A percentile compares a stretch with the other conserved stretches of the same genome.
Evolutionary conservation across 1,284 basidiomycete genomes (phyloP).

Genomic region (Cryptococcus neoformans): DNA sequence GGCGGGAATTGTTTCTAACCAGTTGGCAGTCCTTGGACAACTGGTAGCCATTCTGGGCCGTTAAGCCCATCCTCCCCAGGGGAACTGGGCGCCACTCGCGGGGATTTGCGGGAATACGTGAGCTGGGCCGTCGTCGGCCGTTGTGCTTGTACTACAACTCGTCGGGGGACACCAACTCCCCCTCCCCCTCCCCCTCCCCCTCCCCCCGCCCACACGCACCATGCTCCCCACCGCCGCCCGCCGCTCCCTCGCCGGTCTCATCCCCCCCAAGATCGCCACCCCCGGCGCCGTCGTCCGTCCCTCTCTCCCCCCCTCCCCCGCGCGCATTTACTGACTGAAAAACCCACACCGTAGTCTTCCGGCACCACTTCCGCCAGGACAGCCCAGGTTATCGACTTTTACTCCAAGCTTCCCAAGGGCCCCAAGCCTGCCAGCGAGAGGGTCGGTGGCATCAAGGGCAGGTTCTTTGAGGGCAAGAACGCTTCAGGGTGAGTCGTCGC

Average conservation of each 20-base stretch:
- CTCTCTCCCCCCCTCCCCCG: not conserved
- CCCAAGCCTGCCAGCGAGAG: constrained; percentile 60
- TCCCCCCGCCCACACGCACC: constrained; percentile 14
- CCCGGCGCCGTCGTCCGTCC: constrained; percentile 74
- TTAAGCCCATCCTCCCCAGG: no score
- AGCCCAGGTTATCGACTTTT: constrained; percentile 83
- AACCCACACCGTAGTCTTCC: constrained; percentile 55
- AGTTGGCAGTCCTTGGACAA: no score
- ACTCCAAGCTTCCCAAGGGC: constrained; percentile 80
- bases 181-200: constrained; percentile 2
- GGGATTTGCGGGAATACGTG: not conserved
- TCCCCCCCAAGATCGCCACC: constrained; percentile 93
- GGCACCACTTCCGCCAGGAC: constrained; percentile 73
- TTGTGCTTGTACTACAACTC: no score
- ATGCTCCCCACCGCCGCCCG: constrained; percentile 83
- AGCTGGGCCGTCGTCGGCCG: not conserved
- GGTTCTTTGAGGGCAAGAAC: constrained; percentile 81
- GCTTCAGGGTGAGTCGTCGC: constrained; percentile 59
- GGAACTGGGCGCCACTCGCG: no score
- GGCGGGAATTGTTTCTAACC: no score
- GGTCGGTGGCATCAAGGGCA: constrained; percentile 67
- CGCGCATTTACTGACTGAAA: no score
- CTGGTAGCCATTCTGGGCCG: no score
- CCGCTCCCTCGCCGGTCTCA: constrained; percentile 73
- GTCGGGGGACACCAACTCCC: no score